Conservation (phyloP, 805 yeast species). For the Wilhelminamyces savonicus region DNA sequence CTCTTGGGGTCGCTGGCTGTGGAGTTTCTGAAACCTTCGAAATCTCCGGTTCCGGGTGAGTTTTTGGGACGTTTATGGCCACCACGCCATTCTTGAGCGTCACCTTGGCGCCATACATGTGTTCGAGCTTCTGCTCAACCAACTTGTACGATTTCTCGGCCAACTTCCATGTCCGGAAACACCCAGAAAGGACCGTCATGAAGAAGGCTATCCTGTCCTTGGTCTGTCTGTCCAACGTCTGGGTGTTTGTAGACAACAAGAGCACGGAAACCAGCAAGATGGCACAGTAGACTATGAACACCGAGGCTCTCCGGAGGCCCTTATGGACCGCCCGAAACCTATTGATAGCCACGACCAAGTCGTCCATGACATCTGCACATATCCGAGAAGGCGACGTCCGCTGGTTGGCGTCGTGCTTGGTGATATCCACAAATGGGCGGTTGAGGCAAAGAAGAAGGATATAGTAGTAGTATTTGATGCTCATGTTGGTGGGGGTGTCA, state of each 20-base stretch:
- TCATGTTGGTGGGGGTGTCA: constrained; percentile 47
- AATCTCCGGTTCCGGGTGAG: too few relatives aligned
- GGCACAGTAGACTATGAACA: constrained; percentile 42
- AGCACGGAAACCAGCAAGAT: constrained; percentile 40
- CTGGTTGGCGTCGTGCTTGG: constrained; percentile 1
- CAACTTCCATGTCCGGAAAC: constrained; percentile 42
- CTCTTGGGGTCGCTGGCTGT: too few relatives aligned
- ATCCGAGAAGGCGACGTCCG: constrained; percentile 27
- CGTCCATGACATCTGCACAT: constrained; percentile 36
- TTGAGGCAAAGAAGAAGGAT: constrained; percentile 53
- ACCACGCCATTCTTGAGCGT: not conserved
- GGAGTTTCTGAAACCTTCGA: too few relatives aligned
- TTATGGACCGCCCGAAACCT: constrained; percentile 33
- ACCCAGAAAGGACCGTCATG: constrained; percentile 32
- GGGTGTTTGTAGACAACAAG: constrained; percentile 25
- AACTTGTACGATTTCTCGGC: constrained; percentile 39
- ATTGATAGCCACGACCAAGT: constrained; percentile 31
- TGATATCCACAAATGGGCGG: constrained; percentile 48
- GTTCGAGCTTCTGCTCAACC: constrained; percentile 29
- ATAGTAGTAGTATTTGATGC: constrained; percentile 53
- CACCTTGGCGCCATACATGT: constrained; percentile 6
- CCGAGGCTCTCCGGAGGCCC: constrained; percentile 38
- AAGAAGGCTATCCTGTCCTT: constrained; percentile 29
- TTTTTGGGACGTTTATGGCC: not conserved
- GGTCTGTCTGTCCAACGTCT: constrained; percentile 17